Base-by-base conservation (phyloP, 1,139 yeast species). In the Taphrina communis region DNA sequence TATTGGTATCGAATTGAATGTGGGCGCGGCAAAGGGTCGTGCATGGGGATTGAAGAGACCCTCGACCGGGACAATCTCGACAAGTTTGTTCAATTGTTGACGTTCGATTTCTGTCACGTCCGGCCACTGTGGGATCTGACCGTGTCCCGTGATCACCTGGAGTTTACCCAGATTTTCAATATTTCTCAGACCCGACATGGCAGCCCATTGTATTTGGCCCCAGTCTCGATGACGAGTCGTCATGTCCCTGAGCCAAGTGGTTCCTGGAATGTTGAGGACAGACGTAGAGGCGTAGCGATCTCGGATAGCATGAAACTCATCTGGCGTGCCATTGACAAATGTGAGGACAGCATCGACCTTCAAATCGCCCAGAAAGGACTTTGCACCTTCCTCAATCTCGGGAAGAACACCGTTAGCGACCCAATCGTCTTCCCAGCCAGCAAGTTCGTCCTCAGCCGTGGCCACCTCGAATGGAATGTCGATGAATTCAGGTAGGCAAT, bases 121-220 rank as follows among this genome's bases (percentile, higher is more conserved):
- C n/a, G 50, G 50, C 8, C 14, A 44, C 21, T 44, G n/a, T n/a
- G 50, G 50, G 8, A 44, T 14, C 50, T 44, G 50, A 14, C 14
- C 50, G 50, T 44, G 50, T 9, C 50, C 14, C 50, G 50, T 44
- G 50, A 44, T 9, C 21, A 44, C n/a, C 50, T 44, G 8, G 19
- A 44, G n/a, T 7, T n/a, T 9, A n/a, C 14, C 14, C n/a, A 44
- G 50, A 14, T 44, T 44, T 17, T 44, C 8, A n/a, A 44, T 44
- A 17, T 44, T 44, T n/a, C 14, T 44, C n/a, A 44, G 50, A n/a
- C 50, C 8, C 7, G 50, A 44, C n/a, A 44, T 9, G 8, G 50
- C 50, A n/a, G 50, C 50, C 50, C 50, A 44, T n/a, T 44, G 50
- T 9, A 44, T n/a, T n/a, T 44, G 50, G n/a, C n/a, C 8, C 50